Evolutionary conservation across 2,329 filamentous ascomycete species (phyloP).

Genomic region (Aspergillus chevalieri): DNA sequence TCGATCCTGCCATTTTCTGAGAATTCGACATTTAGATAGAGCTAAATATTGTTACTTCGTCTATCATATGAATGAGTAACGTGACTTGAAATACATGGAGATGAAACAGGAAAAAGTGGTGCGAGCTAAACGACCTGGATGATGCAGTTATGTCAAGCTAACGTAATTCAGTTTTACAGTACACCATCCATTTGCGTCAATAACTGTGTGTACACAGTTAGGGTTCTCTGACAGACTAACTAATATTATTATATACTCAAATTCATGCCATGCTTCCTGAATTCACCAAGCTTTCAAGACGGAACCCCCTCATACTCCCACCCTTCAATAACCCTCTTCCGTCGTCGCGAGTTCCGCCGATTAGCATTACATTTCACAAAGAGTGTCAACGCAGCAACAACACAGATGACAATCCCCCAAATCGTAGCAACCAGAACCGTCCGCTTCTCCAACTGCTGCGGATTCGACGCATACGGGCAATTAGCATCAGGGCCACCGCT

Average conservation of each 20-base stretch:
- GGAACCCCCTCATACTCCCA: slow-evolving; percentile 67
- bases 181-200: too few species aligned
- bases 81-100: too few species aligned
- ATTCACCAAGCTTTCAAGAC: slow-evolving; percentile 20
- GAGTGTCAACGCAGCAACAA: slow-evolving; percentile 55
- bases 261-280: background rate
- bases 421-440: slow-evolving; percentile 57
- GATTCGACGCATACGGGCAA: slow-evolving; percentile 52
- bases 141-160: too few species aligned
- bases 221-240: background rate
- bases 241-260: background rate
- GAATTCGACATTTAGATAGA: too few species aligned
- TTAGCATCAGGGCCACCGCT: slow-evolving; percentile 48
- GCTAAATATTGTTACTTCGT: too few species aligned
- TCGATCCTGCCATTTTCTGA: too few species aligned
- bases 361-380: slow-evolving; percentile 62
- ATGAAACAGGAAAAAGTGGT: too few species aligned
- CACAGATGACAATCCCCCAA: slow-evolving; percentile 56
- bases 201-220: too few species aligned
- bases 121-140: too few species aligned
- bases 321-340: slow-evolving; percentile 47
- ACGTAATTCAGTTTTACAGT: too few species aligned
- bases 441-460: slow-evolving; percentile 38
- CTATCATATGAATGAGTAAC: too few species aligned
- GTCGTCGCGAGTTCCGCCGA: slow-evolving; percentile 47